Conservation (phyloP, 164 flowering plant species). For the Dillenia suffruticosa region DNA sequence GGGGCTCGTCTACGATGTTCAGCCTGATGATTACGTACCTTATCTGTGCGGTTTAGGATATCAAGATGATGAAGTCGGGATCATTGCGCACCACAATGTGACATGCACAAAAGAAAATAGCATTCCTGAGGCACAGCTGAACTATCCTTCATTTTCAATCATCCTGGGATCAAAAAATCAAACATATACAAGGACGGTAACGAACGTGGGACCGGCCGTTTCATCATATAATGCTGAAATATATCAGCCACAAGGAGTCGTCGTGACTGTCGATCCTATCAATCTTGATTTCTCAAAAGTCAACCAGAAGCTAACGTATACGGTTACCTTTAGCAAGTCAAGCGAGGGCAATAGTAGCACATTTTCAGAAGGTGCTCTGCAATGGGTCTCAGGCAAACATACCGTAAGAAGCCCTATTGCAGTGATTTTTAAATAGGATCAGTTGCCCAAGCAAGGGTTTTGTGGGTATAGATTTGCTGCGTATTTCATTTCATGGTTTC, state of each 20-base stretch:
- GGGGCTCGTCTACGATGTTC: constrained; percentile 32
- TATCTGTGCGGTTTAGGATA: too few species aligned
- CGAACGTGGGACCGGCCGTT: constrained; percentile 9
- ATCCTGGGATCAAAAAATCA: neutral
- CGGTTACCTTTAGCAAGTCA: constrained; percentile 4
- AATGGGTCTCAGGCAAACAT: constrained; percentile 1
- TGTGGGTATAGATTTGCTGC: too few species aligned
- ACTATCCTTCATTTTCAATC: neutral
- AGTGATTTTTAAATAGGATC: neutral
- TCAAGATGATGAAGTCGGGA: too few species aligned
- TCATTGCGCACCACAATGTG: too few species aligned
- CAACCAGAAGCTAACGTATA: constrained; percentile 1
- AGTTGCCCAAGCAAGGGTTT: too few species aligned
- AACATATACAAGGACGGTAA: constrained; percentile 13
- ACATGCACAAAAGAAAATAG: too few species aligned
- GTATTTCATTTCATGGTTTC: too few species aligned
- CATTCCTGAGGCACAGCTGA: too few species aligned
- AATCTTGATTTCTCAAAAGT: neutral
- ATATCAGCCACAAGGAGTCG: constrained; percentile 1
- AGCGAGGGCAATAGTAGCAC: neutral
- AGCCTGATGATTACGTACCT: too few species aligned
- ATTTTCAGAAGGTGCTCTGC: neutral
- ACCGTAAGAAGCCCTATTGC: constrained; percentile 7
- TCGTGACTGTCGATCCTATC: constrained; percentile 2
- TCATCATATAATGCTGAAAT: constrained; percentile 3